Evolutionary conservation across 495 filamentous ascomycete genomes (phyloP), one percentile per base, ranked within the genome.

Genomic region (Chaetomium fimeti): DNA sequence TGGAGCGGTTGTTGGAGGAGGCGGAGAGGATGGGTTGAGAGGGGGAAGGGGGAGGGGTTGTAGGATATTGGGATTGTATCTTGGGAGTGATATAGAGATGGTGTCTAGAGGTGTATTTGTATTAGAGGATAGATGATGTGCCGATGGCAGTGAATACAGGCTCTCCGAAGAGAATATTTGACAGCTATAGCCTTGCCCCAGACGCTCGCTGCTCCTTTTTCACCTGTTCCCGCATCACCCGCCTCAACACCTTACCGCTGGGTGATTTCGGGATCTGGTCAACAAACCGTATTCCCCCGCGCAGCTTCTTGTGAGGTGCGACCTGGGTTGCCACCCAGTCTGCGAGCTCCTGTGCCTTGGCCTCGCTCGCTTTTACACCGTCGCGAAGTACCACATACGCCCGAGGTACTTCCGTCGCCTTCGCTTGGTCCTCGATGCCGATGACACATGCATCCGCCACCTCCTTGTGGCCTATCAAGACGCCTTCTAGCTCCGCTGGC

Each of bases 241-340:
- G 81, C 66, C 93, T 87, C 69, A 98, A 74, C 57, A 97, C 92
- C 84, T 98, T 98, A 1, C 93, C 93, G 72, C 86, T 88, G 0
- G 83, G 83, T 63, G 87, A 93, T 83, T 94, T 96, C 29, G 93
- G 93, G 11, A 98, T 84, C 66, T 83, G 80, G 64, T 96, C 87
- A 11, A 96, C 81, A 71, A 95, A 98, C 11, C 82, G 82, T 0
- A 97, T 83, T 3, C 93, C 93, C 20, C 93, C 93, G 36, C 89
- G 84, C 69, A 97, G 76, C 63, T 83, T 82, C 81, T 97, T 97
- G 68, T 93, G 75, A 40, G 70, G 73, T 11, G 81, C 76, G 1
- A 84, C 80, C 53, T 74, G 77, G 42, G 62, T 66, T 5, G 83
- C 82, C 58, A 95, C 70, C 84, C 86, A 93, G 2, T 79, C 71